Evolutionary conservation across 192 early-diverging fungal genomes (phyloP).

Genomic region (Backusella circina): DNA sequence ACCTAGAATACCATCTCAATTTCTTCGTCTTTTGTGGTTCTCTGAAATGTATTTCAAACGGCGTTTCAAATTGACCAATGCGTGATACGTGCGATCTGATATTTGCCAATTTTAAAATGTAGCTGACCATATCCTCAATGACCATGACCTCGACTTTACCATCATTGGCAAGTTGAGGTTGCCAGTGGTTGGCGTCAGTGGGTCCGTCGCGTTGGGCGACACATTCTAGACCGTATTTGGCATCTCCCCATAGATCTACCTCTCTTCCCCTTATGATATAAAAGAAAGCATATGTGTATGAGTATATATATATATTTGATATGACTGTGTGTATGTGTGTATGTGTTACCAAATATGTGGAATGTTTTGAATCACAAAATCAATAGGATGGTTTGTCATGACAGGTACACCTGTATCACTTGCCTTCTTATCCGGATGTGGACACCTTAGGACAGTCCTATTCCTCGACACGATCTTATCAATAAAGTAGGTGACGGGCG

Average conservation of each 20-base stretch:
- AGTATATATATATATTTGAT: no score
- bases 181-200: conserved; percentile 53
- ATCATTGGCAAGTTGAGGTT: conserved; percentile 64
- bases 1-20: not conserved
- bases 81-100: conserved; percentile 51
- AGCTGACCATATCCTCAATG: conserved; percentile 56
- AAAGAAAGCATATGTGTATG: not conserved
- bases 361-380: conserved; percentile 69
- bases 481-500: conserved; percentile 58
- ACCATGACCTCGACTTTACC: conserved; percentile 65
- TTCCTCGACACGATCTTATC: conserved; percentile 48
- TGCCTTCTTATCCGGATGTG: conserved; percentile 28
- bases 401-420: conserved; percentile 33
- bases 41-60: conserved; percentile 56
- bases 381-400: conserved; percentile 61
- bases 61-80: conserved; percentile 60
- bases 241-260: conserved; percentile 65
- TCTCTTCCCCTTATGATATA: conserved; percentile 45
- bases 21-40: not conserved
- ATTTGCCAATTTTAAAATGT: conserved; percentile 59
- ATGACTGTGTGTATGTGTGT: no score
- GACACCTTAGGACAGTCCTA: conserved; percentile 41
- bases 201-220: conserved; percentile 46
- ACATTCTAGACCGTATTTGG: conserved; percentile 33
- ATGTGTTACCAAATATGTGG: conserved; percentile 54